Percentiles rank a stretch among this genome's conserved stretches.
Evolutionary conservation across 2,329 filamentous ascomycete species (phyloP).

Genomic region (Aspergillus spinulosporus): DNA sequence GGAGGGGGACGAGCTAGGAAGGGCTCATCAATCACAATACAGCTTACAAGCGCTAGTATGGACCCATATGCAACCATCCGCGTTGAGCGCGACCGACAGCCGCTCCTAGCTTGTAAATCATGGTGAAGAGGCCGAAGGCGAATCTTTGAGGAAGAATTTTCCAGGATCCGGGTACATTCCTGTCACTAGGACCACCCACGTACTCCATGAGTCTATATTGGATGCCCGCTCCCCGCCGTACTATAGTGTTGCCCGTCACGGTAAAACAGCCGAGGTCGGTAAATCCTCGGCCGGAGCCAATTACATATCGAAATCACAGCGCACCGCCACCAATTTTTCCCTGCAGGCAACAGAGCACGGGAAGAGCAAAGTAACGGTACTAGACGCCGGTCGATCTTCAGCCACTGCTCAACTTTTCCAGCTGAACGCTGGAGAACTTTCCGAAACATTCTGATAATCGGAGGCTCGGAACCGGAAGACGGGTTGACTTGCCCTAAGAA

Average conservation of each 20-base stretch:
- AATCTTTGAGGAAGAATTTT: neutral
- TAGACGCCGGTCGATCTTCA: neutral
- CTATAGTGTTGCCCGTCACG: neutral
- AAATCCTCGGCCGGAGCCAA: neutral
- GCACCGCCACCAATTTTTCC: conserved; percentile 5
- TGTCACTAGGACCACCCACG: neutral
- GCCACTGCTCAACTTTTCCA: neutral
- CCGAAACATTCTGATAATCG: neutral
- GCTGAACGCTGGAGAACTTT: neutral
- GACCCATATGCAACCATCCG: no score
- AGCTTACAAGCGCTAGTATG: neutral
- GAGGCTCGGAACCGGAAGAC: neutral
- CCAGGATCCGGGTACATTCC: neutral
- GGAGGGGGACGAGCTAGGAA: neutral
- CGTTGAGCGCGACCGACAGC: no score
- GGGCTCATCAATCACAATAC: neutral
- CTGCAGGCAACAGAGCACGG: neutral
- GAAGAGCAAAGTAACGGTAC: neutral
- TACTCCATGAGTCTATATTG: neutral
- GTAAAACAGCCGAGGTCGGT: neutral
- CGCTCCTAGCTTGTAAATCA: no score
- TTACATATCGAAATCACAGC: neutral
- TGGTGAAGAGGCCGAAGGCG: neutral
- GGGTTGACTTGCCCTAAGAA: no score
- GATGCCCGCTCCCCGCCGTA: neutral